Conservation (phyloP, 495 filamentous ascomycete genomes). For the Tuber aestivum region DNA sequence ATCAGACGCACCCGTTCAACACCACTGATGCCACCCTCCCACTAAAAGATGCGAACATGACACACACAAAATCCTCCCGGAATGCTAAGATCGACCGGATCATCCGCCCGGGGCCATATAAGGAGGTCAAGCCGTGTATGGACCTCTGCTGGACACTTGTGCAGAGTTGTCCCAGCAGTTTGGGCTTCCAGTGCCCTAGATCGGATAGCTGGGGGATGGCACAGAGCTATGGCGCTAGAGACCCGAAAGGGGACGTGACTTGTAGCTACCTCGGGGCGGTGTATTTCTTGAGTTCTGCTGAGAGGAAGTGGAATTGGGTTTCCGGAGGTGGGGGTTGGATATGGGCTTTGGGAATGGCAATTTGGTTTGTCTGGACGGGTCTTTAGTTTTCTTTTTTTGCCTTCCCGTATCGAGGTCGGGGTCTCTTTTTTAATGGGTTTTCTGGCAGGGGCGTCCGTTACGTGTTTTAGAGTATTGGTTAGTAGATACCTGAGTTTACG, state of each 20-base stretch:
- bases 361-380: slow-evolving; percentile 21
- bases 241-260: slow-evolving; percentile 48
- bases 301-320: slow-evolving; percentile 17
- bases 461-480: background rate
- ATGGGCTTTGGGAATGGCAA: slow-evolving; percentile 14
- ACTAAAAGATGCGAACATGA: slow-evolving; percentile 33
- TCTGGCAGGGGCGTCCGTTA: slow-evolving; percentile 1
- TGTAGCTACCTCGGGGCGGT: slow-evolving; percentile 58
- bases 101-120: slow-evolving; percentile 82
- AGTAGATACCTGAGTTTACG: background rate
- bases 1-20: slow-evolving; percentile 31
- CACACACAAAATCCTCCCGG: slow-evolving; percentile 47
- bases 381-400: slow-evolving; percentile 17
- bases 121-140: slow-evolving; percentile 80
- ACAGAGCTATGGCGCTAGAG: slow-evolving; percentile 58
- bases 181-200: slow-evolving; percentile 72
- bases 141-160: slow-evolving; percentile 79
- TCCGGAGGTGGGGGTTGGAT: slow-evolving; percentile 25
- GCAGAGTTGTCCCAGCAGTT: slow-evolving; percentile 69
- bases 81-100: slow-evolving; percentile 63
- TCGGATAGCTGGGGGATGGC: slow-evolving; percentile 51
- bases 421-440: slow-evolving; percentile 12
- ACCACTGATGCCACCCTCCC: slow-evolving; percentile 37
- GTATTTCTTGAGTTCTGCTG: slow-evolving; percentile 47
- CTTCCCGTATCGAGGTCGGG: background rate